Evolutionary conservation across 2,329 filamentous ascomycete species (phyloP), one percentile per base, ranked within the genome.

Genomic region (Fusarium virguliforme): DNA sequence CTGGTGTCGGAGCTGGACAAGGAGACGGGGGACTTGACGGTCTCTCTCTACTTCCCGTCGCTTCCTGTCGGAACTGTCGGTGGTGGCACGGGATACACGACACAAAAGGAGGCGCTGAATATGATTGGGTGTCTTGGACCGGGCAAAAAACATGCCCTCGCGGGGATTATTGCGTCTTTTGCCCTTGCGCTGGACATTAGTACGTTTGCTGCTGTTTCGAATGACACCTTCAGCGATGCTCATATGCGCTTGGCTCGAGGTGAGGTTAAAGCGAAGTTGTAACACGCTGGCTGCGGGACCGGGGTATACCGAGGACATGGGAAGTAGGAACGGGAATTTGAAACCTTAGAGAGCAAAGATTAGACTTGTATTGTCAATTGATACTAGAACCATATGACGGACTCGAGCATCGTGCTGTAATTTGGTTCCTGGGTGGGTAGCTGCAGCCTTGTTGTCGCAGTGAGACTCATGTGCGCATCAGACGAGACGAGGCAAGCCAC

Each of bases 41-140:
- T 62, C 28, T 35, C 26, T n/a, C 38, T 62, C 7, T 57, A 56
- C 30, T 46, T 62, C 13, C 60, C 51, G 6, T 62, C 60, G 22
- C 22, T 62, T 9, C 51, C 60, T 30, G 60, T 62, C 13, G 51
- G 38, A 15, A 62, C 60, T 7, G 60, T 62, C 4, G 51, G 51
- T 8, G 51, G 51, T 18, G 60, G 60, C 6, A 62, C 60, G 4
- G 51, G 51, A 6, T 57, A 57, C 22, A 2, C 38, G 6, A 62
- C 32, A 9, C 51, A 56, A 32, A 57, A n/a, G 9, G 51, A 62
- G 40, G 51, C 60, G 3, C 22, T 62, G 8, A 3, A 22, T 3
- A 40, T 62, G 53, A 30, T 62, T 15, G 38, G n/a, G 37, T 62
- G 60, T 30, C 12, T 37, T 9, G 51, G 40, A 6, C 50, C 50